These are phyloP conservation scores for Coemansia sp. DNA, from an alignment of 192 early-diverging fungal species.

Conservation along the genomic window DNA sequence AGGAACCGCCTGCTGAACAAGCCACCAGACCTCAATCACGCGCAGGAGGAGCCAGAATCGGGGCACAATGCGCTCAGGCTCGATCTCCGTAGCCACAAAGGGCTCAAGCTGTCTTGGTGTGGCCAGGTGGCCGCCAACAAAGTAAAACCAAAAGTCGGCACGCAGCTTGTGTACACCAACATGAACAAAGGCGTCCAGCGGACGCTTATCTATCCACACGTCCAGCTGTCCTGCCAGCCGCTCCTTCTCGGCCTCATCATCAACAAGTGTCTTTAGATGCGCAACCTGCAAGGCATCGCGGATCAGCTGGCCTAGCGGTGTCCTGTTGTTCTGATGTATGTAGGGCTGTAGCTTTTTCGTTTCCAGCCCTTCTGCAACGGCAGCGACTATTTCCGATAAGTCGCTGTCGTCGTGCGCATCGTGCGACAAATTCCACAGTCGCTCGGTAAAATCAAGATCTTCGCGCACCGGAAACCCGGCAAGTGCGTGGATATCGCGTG, in stretches of 20 bases:
- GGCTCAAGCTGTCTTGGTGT: constrained; percentile 40
- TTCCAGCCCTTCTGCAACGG: constrained; percentile 47
- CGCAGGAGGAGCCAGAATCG: constrained; percentile 36
- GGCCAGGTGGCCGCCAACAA: constrained; percentile 33
- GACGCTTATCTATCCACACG: constrained; percentile 47
- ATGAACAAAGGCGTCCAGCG: constrained; percentile 50
- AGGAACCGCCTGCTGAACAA: constrained; percentile 36
- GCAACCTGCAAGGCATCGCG: constrained; percentile 33
- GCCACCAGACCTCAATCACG: constrained; percentile 42
- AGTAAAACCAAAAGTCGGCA: constrained; percentile 41
- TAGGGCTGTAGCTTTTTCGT: constrained; percentile 44
- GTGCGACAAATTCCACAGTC: constrained; percentile 42
- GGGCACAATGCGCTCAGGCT: constrained; percentile 18
- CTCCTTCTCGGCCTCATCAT: constrained; percentile 29
- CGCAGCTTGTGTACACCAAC: constrained; percentile 42
- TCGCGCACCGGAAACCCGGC: constrained; percentile 27
- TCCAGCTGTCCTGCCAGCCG: constrained; percentile 40
- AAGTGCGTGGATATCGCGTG: constrained; percentile 3
- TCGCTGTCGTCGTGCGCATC: constrained; percentile 37
- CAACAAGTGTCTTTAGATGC: constrained; percentile 22
- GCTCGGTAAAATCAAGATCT: constrained; percentile 50
- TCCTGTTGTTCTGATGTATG: constrained; percentile 33
- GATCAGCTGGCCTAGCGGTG: constrained; percentile 33
- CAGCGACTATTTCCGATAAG: constrained; percentile 40
- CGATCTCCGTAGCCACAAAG: constrained; percentile 26